phyloP scores from a whole-genome alignment of 306 rosid genomes.

The Trifolium dubium region DNA sequence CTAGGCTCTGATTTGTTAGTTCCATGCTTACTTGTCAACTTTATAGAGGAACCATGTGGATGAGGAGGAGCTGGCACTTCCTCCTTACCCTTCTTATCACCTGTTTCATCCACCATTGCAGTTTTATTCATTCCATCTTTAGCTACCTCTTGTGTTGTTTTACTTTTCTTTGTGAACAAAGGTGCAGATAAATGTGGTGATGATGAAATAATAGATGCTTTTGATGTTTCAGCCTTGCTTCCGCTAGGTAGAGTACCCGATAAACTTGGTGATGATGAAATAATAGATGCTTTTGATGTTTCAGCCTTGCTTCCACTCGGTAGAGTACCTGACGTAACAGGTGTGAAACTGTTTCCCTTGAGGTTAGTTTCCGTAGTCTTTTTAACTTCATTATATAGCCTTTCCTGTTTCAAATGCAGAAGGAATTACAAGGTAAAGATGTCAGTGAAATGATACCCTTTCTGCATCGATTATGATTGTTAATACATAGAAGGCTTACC shows the following conservation, averaged over 20 bases:
- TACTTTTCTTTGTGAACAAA: conserved; percentile 60
- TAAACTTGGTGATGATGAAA: conserved; percentile 49
- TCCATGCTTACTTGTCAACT: conserved; percentile 48
- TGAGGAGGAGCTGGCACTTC: conserved; percentile 43
- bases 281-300: conserved; percentile 48
- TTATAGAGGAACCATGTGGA: conserved; percentile 43
- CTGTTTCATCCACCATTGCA: conserved; percentile 34
- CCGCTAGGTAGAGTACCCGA: conserved; percentile 41
- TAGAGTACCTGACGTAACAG: conserved; percentile 42
- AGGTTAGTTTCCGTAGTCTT: conserved; percentile 40
- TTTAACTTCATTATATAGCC: conserved; percentile 60
- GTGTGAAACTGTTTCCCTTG: conserved; percentile 45
- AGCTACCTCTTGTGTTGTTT: conserved; percentile 53
- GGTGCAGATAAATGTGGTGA: conserved; percentile 65
- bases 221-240: conserved; percentile 51
- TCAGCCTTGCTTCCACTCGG: conserved; percentile 43
- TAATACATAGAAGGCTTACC: conserved; percentile 53
- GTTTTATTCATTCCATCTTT: conserved; percentile 48
- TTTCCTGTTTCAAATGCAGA: conserved; percentile 60
- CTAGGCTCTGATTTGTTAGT: conserved; percentile 50
- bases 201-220: conserved; percentile 44
- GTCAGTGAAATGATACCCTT: conserved; percentile 16
- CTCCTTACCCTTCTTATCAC: conserved; percentile 46
- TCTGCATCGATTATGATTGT: conserved; percentile 1
- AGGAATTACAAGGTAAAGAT: conserved; percentile 34